Evolutionary conservation across 257 asterid species (phyloP), one percentile per base, ranked within the genome.

Genomic region (Solanum infundibuliforme): DNA sequence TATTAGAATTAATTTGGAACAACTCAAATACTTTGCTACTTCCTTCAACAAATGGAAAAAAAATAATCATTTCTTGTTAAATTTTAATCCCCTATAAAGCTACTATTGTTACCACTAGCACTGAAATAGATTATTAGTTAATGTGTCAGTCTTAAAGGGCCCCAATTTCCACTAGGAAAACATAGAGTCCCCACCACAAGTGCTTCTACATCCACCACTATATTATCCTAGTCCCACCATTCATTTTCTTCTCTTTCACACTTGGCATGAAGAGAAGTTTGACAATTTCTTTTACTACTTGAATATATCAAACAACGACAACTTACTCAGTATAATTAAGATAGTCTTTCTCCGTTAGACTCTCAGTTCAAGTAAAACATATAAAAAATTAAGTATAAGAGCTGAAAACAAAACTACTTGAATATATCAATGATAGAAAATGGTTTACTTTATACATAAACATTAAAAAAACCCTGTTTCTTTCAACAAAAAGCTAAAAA

Each of bases 141-240:
- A 62, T 62, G 79, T 65, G 9, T 5, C 21, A 23, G 87, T 90
- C 87, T 85, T 36, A 32, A 5, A 86, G 93, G 97, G 93, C 41
- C 95, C 97, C 93, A 69, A 86, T 91, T 62, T 89, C 97, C 97
- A 95, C 95, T 89, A 88, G 87, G 87, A 79, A 89, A 90, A 91
- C 90, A 83, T 81, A 77, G 62, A 88, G 88, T 20, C 89, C 90
- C 95, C 94, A 92, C 95, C 90, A 90, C 86, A 91, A 90, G 92
- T 88, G 92, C 94, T 92, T 91, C 81, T 88, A 91, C 94, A 93
- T 90, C 86, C 88, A 90, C 91, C 94, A 94, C 91, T 87, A 86
- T 41, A 36, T 77, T 10, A 29, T 73, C 71, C 29, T 71, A 85
- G 90, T 83, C 93, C 95, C 95, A 93, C 98, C 94, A 91, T 86